Percentiles rank a stretch among this genome's conserved stretches.
phyloP scores from a whole-genome alignment of 2,329 filamentous ascomycete species.

The Trichoderma atroviride region DNA sequence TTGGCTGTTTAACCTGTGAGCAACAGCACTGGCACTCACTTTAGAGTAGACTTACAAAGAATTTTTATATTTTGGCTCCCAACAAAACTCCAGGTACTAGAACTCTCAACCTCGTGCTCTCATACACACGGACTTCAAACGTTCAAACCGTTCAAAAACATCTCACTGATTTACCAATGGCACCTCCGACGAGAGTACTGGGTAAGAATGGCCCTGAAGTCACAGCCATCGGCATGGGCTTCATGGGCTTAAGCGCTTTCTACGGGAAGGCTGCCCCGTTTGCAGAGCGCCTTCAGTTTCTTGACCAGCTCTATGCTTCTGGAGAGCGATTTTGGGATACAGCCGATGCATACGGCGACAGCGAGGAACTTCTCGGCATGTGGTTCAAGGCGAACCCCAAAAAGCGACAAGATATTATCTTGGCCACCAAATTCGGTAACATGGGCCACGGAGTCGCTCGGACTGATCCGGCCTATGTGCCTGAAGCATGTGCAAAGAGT shows the following conservation, averaged over 20 bases:
- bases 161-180: background rate
- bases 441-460: background rate
- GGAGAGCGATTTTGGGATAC: conserved; percentile 58
- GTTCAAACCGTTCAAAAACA: background rate
- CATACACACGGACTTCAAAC: background rate
- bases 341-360: conserved; percentile 50
- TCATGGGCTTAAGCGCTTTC: conserved; percentile 51
- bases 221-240: conserved; percentile 54
- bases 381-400: conserved; percentile 53
- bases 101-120: background rate
- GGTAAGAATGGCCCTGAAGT: conserved; percentile 57
- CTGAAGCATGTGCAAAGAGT: conserved; percentile 35
- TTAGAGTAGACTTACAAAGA: background rate
- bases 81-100: background rate
- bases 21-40: background rate
- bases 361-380: conserved; percentile 52
- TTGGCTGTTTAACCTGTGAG: background rate
- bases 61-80: background rate
- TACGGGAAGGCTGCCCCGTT: conserved; percentile 49
- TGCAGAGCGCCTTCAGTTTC: conserved; percentile 51
- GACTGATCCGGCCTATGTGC: conserved; percentile 29
- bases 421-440: conserved; percentile 46
- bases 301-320: conserved; percentile 54
- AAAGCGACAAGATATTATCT: conserved; percentile 51
- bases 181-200: conserved; percentile 37